Base-by-base conservation (phyloP, 2,329 filamentous ascomycete species). In the Sarocladium brachiariae region DNA sequence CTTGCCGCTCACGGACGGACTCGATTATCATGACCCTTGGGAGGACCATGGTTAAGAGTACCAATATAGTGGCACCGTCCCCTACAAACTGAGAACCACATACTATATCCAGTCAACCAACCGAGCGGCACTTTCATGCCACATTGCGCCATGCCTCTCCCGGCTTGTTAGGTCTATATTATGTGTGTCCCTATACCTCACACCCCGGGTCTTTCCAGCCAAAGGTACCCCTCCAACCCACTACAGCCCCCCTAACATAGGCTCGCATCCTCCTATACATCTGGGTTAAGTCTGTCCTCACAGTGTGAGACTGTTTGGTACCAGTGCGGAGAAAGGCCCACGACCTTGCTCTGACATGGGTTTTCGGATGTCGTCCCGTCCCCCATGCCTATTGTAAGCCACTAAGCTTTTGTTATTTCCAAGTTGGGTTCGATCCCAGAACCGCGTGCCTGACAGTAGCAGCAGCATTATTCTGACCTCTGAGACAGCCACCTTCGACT, bases 361-460 rank as follows among this genome's bases (percentile, higher is more conserved):
- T 19, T 33, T 47, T 47, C 43, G 43, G 43, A 47, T 47, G 43
- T 33, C 43, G 43, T 47, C 43, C 43, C 43, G 43, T 19, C 18
- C 25, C 43, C 27, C 39, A 25, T 27, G 39, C 39, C 14, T 43
- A 23, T 27, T 43, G 25, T 27, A 25, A 27, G 21, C 39, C 23
- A 27, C 39, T 25, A 43, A 27, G 11, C 39, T 25, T 43, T 3
- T 13, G 37, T 14, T 9, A 14, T 9, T 7, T 25, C 39, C 21
- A 39, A n/a, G 8, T 25, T 25, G 39, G n/a, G 39, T 43, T 43
- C 27, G 39, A 43, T 23, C 39, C 24, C 13, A 43, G 4, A 19
- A 23, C 39, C 23, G 39, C 39, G 39, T 43, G 14, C 39, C 39
- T 43, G 39, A 23, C 39, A 43, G 39, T 43, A 43, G 39, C 23